Conservation (phyloP, 768 basidiomycete species). For the Leccinum boreale region DNA sequence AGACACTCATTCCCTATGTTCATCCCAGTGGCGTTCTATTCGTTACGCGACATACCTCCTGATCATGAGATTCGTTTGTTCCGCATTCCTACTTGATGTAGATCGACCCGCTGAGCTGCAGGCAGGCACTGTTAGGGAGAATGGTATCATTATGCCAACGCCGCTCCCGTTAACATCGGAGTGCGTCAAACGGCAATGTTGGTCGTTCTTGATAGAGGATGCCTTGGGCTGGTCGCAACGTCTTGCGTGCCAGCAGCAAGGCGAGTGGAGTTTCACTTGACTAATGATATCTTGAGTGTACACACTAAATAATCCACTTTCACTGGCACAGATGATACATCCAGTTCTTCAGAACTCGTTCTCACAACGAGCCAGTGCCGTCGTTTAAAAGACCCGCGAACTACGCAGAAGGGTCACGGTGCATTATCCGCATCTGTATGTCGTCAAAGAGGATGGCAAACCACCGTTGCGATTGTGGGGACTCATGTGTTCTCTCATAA, state of each 20-base stretch:
- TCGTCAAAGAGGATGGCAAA: conserved; percentile 98
- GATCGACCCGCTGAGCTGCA: conserved; percentile 29
- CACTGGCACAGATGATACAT: conserved; percentile 63
- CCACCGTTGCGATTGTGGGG: conserved; percentile 38
- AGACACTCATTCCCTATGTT: conserved; percentile 88
- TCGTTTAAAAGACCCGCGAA: conserved; percentile 94
- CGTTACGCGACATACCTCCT: conserved; percentile 91
- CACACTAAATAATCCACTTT: neutral
- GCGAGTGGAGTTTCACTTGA: conserved; percentile 33
- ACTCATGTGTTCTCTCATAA: neutral
- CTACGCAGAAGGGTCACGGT: conserved; percentile 76
- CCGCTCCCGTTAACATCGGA: conserved; percentile 92
- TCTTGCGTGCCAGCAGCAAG: conserved; percentile 84
- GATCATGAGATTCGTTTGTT: conserved; percentile 50
- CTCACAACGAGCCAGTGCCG: conserved; percentile 91
- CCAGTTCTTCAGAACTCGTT: conserved; percentile 89
- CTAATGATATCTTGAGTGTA: neutral
- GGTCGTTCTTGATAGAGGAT: conserved; percentile 94
- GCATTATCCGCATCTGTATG: conserved; percentile 90
- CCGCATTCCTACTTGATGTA: neutral
- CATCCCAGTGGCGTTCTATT: conserved; percentile 85
- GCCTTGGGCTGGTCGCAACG: conserved; percentile 94
- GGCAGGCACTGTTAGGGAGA: conserved; percentile 78
- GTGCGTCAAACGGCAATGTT: conserved; percentile 75
- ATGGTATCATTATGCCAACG: conserved; percentile 62